phyloP scores from a whole-genome alignment of 768 basidiomycete genomes.

The Russula brevipes region DNA sequence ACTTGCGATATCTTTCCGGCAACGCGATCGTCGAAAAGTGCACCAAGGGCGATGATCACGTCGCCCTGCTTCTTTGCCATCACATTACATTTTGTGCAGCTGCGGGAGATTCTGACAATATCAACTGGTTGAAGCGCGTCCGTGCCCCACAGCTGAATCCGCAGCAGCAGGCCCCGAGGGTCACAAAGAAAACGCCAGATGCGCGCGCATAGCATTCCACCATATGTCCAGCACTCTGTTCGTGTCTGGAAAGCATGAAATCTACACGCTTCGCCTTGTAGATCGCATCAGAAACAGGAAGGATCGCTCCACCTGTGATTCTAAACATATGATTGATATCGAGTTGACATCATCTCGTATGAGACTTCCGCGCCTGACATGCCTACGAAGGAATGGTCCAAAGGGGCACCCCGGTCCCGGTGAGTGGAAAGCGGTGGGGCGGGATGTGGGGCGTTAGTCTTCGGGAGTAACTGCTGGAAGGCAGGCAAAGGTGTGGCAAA shows the following conservation, averaged over 20 bases:
- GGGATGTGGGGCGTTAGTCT: slow-evolving; percentile 36
- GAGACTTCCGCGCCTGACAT: slow-evolving; percentile 96
- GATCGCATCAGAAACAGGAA: slow-evolving; percentile 98
- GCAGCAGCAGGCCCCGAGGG: slow-evolving; percentile 96
- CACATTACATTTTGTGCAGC: slow-evolving; percentile 99
- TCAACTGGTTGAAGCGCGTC: slow-evolving; percentile 99
- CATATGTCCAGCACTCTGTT: slow-evolving; percentile 99
- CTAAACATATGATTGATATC: slow-evolving; percentile 95
- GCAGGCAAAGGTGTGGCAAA: slow-evolving; percentile 56
- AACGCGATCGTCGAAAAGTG: slow-evolving; percentile 96
- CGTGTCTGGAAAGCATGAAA: slow-evolving; percentile 93
- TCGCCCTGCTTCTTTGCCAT: slow-evolving; percentile 99
- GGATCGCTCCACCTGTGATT: slow-evolving; percentile 95
- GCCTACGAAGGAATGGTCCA: slow-evolving; percentile 86
- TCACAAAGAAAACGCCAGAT: slow-evolving; percentile 97
- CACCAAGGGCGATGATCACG: slow-evolving; percentile 95
- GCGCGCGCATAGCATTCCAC: slow-evolving; percentile 97
- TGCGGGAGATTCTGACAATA: slow-evolving; percentile 89
- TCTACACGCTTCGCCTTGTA: slow-evolving; percentile 93
- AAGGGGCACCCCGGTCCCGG: slow-evolving; percentile 45
- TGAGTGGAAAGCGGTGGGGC: slow-evolving; percentile 34
- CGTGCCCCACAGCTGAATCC: slow-evolving; percentile 94
- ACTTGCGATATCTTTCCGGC: slow-evolving; percentile 87
- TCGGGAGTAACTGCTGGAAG: slow-evolving; percentile 46
- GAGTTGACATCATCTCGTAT: slow-evolving; percentile 98